Conservation (phyloP, 108 stramenopile species). For the Nannochloropsis gaditana region DNA sequence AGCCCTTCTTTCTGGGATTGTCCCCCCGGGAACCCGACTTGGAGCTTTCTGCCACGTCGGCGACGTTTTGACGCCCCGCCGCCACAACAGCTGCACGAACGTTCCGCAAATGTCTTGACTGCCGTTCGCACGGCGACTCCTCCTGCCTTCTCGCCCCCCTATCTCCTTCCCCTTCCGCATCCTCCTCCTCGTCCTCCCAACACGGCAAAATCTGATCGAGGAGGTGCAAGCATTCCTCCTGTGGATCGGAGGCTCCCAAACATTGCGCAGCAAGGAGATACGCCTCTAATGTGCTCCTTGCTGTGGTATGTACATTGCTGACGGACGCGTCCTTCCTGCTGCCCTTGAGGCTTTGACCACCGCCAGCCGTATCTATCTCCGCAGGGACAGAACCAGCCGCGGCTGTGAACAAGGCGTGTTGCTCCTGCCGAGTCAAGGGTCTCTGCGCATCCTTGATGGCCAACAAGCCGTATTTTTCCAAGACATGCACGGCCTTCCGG, state of each 20-base stretch:
- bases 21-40: too few relatives aligned
- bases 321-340: background rate
- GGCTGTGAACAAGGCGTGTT: background rate
- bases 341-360: background rate
- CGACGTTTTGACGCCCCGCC: too few relatives aligned
- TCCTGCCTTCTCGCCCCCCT: background rate
- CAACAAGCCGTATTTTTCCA: slow-evolving; percentile 4
- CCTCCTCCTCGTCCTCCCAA: background rate
- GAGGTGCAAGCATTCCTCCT: background rate
- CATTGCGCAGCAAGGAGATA: background rate
- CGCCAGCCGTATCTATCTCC: background rate
- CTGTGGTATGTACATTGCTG: background rate
- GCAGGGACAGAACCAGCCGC: background rate
- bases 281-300: background rate
- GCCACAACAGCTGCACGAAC: too few relatives aligned
- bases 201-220: background rate
- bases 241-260: background rate
- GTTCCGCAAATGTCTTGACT: too few relatives aligned
- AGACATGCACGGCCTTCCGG: background rate
- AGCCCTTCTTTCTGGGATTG: too few relatives aligned
- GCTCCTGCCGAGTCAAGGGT: background rate
- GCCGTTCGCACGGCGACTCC: background rate
- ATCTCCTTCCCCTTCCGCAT: background rate
- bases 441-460: background rate
- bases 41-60: too few relatives aligned